phyloP scores from a whole-genome alignment of 345 rosid species.

The Anastatica hierochuntica region DNA sequence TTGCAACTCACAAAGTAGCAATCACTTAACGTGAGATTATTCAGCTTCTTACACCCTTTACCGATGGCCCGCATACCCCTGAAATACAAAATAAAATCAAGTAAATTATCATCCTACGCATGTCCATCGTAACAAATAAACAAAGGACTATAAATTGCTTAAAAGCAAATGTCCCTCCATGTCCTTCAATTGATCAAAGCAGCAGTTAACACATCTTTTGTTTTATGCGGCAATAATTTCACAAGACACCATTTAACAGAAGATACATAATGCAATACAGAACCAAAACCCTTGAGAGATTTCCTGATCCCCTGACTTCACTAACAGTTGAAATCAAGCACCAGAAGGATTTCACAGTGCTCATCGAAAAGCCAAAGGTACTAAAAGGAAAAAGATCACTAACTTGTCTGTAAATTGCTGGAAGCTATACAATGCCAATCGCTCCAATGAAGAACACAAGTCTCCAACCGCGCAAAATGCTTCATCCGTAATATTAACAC shows the following conservation, averaged over 20 bases:
- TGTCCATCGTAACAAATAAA: neutral
- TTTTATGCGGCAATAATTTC: neutral
- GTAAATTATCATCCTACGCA: conserved; percentile 11
- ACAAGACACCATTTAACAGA: neutral
- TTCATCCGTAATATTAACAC: conserved; percentile 60
- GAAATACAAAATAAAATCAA: conserved; percentile 21
- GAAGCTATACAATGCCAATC: conserved; percentile 63
- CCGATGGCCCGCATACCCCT: conserved; percentile 77
- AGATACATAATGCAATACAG: neutral
- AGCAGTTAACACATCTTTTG: neutral
- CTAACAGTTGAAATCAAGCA: too few relatives aligned
- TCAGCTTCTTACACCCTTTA: conserved; percentile 73
- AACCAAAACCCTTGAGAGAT: neutral
- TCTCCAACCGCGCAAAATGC: conserved; percentile 60
- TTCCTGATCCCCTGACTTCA: neutral
- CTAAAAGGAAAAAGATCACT: conserved; percentile 19
- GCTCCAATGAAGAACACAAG: conserved; percentile 54
- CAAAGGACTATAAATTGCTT: neutral
- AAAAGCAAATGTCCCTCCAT: neutral
- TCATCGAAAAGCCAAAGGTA: neutral
- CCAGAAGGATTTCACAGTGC: neutral
- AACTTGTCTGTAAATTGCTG: conserved; percentile 74
- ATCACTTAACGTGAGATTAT: conserved; percentile 62
- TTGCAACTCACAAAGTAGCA: conserved; percentile 68
- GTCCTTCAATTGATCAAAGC: neutral